These are phyloP conservation scores for Nitzschia sp. DNA, from an alignment of 108 stramenopile genomes.

Conservation along the genomic window DNA sequence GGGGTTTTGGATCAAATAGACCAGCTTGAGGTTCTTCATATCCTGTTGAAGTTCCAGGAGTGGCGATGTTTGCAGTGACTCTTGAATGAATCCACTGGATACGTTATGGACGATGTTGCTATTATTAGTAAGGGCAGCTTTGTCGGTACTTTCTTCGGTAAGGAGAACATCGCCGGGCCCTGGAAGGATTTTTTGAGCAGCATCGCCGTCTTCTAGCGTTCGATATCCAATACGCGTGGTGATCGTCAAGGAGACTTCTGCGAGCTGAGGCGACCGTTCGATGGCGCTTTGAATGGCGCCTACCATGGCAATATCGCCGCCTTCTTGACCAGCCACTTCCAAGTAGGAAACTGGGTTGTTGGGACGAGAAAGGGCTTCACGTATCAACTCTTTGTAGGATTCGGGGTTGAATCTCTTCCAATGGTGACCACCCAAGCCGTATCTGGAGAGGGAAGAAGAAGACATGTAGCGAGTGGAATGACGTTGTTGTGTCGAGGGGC, in stretches of 20 bases:
- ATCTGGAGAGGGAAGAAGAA: conserved; percentile 20
- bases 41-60: conserved; percentile 45
- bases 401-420: conserved; percentile 39
- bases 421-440: conserved; percentile 44
- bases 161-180: conserved; percentile 24
- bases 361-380: conserved; percentile 24
- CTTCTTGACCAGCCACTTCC: conserved; percentile 58
- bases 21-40: conserved; percentile 32
- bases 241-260: conserved; percentile 30
- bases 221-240: conserved; percentile 74
- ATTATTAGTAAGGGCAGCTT: neutral
- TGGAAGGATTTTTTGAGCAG: neutral
- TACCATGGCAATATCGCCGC: conserved; percentile 46
- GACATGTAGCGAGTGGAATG: neutral
- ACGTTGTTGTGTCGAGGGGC: no score
- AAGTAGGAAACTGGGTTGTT: conserved; percentile 21
- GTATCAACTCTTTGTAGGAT: conserved; percentile 37
- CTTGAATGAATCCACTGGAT: conserved; percentile 42
- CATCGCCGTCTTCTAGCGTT: conserved; percentile 16
- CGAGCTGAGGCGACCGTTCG: conserved; percentile 24
- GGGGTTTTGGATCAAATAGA: conserved; percentile 71
- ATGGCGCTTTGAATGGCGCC: conserved; percentile 32
- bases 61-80: conserved; percentile 51
- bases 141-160: neutral
- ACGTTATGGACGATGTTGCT: conserved; percentile 48